phyloP scores from a whole-genome alignment of 495 filamentous ascomycete species.

The Sporormia fimetaria region DNA sequence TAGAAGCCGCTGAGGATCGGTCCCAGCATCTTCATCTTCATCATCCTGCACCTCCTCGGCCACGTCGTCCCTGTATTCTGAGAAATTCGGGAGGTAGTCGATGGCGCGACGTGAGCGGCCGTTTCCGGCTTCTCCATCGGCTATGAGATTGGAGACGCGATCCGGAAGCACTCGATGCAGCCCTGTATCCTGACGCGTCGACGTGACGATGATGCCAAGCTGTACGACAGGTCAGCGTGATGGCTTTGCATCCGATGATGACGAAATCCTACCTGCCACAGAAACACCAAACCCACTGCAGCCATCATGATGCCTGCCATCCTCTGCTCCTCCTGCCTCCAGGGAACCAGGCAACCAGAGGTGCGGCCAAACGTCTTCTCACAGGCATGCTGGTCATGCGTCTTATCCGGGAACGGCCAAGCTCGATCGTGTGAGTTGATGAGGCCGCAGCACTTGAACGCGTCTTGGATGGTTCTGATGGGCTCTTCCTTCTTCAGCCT shows the following conservation, averaged over 20 bases:
- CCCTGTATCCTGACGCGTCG: conserved; percentile 7
- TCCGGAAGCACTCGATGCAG: conserved; percentile 12
- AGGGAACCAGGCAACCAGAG: conserved; percentile 19
- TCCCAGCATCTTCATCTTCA: conserved; percentile 9
- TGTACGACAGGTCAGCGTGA: background rate
- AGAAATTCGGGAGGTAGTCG: conserved; percentile 7
- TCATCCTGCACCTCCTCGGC: conserved; percentile 4
- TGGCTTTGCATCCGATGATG: background rate
- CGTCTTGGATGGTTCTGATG: conserved; percentile 52
- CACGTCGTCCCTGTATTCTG: conserved; percentile 11
- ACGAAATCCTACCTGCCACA: conserved; percentile 28
- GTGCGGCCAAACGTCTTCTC: conserved; percentile 21
- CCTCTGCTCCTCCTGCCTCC: conserved; percentile 29
- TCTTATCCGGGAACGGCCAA: conserved; percentile 42
- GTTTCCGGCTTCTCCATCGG: conserved; percentile 11
- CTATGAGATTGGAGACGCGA: conserved; percentile 10
- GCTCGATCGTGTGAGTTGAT: conserved; percentile 43
- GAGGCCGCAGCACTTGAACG: conserved; percentile 54
- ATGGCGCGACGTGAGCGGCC: conserved; percentile 11
- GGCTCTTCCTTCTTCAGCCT: conserved; percentile 36
- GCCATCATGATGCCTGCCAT: conserved; percentile 30
- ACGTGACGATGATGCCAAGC: conserved; percentile 14
- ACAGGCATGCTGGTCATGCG: conserved; percentile 22
- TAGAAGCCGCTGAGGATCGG: background rate
- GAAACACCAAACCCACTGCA: conserved; percentile 27